Base-by-base conservation (phyloP, 148 eudicot genomes). In the Arctostaphylos glauca region DNA sequence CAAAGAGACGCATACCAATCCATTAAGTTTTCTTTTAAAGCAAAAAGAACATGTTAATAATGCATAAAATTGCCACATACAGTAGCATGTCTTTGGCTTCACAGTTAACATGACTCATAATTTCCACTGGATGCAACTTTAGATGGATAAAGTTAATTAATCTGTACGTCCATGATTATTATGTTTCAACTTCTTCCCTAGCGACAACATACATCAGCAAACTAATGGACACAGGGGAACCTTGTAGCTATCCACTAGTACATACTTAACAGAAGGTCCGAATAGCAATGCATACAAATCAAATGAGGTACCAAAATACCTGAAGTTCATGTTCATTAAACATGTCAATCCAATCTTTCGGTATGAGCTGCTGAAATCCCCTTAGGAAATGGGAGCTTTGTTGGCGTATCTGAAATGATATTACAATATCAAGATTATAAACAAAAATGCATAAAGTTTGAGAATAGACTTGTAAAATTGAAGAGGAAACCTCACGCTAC, bases 321-420 rank as follows among this genome's bases (percentile, higher is more conserved):
- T 96, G 99, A 80, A 96, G 95, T 87, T 96, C 99, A 85, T 96
- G 98, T 83, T 94, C 99, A 89, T 96, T 96, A 81, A 96, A 96
- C 95, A 96, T 94, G 87, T 94, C 99, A 82, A 96, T 96, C 98
- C 98, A 96, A 50, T 92, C 95, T 86, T 96, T 93, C 81, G 83
- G 93, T 80, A 96, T 85, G 58, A 96, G 98, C 87, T 93, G 98
- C 84, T 93, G 95, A 90, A 96, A 96, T 76, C 99, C 99, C 81
- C 91, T 88, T 59, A 91, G 82, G 84, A 96, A 94, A 88, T 92
- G 93, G 64, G 91, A 86, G 89, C 99, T 94, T 88, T 96, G 99
- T 85, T 94, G 95, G 64, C 99, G 99, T 85, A 96, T 96, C 99
- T 96, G 91, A 86, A 73, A 23, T 44, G 68, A 72, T 53, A 68